Conservation (phyloP, 129 eudicot species). For the sunflower (Helianthus annuus) region HanXRQr2.0-SUNRISE NC_035444.2:135001801-135002300, state of each 20-base stretch:
- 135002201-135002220: too few relatives aligned
- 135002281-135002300: too few relatives aligned
- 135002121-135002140: background rate
- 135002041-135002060: slow-evolving; percentile 72
- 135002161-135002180: slow-evolving; percentile 59
- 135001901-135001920: background rate
- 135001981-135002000: slow-evolving; percentile 65
- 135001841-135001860: slow-evolving; percentile 99
- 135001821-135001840: slow-evolving; percentile 95
- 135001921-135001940: background rate
- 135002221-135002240: too few relatives aligned
- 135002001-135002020: slow-evolving; percentile 80
- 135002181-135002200: too few relatives aligned
- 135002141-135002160: slow-evolving; percentile 15
- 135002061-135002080: slow-evolving; percentile 90
- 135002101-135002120: background rate
- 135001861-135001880: slow-evolving; percentile 77
- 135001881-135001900: slow-evolving; percentile 94
- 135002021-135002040: slow-evolving; percentile 63
- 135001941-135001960: background rate
- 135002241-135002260: too few relatives aligned
- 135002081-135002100: slow-evolving; percentile 6
- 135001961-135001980: background rate
- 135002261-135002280: too few relatives aligned
- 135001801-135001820: slow-evolving; percentile 82